phyloP scores from a whole-genome alignment of 2,329 filamentous ascomycete species.

The Neopestalotiopsis sp. region DNA sequence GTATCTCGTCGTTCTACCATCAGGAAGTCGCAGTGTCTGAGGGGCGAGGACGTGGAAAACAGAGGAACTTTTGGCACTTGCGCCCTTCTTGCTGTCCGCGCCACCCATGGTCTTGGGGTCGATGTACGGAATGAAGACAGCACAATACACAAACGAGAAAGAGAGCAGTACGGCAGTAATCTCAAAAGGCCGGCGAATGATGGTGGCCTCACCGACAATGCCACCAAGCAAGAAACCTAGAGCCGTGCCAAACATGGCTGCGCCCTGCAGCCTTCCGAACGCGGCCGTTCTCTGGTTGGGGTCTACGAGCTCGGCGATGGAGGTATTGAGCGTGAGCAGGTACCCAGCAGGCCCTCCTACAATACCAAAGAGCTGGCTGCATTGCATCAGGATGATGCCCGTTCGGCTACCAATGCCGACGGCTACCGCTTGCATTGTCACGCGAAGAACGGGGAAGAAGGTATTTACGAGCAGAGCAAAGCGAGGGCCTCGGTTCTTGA shows the following conservation, averaged over 20 bases:
- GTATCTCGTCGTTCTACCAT: slow-evolving; percentile 24
- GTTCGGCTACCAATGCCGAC: slow-evolving; percentile 60
- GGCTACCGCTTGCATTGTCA: slow-evolving; percentile 65
- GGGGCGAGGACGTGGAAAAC: slow-evolving; percentile 25
- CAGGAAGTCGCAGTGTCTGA: slow-evolving; percentile 24
- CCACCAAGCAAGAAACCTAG: slow-evolving; percentile 28
- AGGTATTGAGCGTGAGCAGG: slow-evolving; percentile 69
- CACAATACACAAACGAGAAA: slow-evolving; percentile 22
- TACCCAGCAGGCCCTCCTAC: slow-evolving; percentile 72
- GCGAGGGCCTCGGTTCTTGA: slow-evolving; percentile 68
- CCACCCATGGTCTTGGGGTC: slow-evolving; percentile 26
- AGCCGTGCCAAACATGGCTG: slow-evolving; percentile 28
- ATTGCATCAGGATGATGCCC: slow-evolving; percentile 70
- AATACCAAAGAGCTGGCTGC: slow-evolving; percentile 70
- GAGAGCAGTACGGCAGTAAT: slow-evolving; percentile 25
- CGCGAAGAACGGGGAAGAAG: slow-evolving; percentile 66
- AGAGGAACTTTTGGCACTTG: slow-evolving; percentile 21
- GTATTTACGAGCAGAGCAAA: slow-evolving; percentile 65
- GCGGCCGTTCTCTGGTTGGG: slow-evolving; percentile 63
- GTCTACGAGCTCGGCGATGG: slow-evolving; percentile 67
- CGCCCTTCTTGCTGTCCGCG: slow-evolving; percentile 15
- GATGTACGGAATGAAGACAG: slow-evolving; percentile 28
- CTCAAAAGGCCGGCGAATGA: slow-evolving; percentile 29
- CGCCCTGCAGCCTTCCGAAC: slow-evolving; percentile 55
- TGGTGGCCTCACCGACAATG: slow-evolving; percentile 24